These are phyloP conservation scores for Tetrahymena elliotti DNA, from an alignment of 73 alveolate genomes.

Conservation along the genomic window DNA sequence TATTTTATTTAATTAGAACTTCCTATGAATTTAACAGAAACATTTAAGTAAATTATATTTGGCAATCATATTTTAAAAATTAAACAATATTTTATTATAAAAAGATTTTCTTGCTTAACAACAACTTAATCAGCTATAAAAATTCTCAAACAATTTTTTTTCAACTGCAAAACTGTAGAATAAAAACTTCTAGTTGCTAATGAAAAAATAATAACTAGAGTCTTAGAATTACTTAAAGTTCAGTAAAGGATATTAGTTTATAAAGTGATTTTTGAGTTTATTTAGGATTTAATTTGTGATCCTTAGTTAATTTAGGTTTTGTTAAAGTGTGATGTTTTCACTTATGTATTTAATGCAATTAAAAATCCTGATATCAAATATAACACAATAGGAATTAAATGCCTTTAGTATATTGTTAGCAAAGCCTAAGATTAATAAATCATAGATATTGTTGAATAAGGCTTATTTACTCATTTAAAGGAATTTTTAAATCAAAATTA, in stretches of 20 bases:
- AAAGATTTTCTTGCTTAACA: not conserved
- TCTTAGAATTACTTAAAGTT: not conserved
- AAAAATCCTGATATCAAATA: not conserved
- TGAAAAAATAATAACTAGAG: not conserved
- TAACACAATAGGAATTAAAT: not conserved
- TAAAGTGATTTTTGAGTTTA: not conserved
- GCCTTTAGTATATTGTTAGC: not conserved
- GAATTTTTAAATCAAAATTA: not conserved
- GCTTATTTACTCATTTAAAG: not conserved
- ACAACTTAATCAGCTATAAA: not conserved
- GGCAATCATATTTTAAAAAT: not conserved
- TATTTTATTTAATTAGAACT: not conserved
- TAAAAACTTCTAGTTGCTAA: not conserved
- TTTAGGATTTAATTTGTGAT: not conserved
- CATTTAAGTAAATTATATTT: not conserved
- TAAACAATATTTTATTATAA: not conserved
- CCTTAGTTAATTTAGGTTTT: not conserved
- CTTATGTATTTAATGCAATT: not conserved
- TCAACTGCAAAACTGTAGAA: not conserved
- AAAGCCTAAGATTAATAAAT: not conserved
- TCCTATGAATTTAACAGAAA: not conserved
- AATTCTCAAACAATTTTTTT: not conserved
- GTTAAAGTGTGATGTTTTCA: not conserved
- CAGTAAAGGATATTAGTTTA: not conserved
- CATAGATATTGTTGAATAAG: not conserved